phyloP scores from a whole-genome alignment of 2,329 filamentous ascomycete species.

The Uncinocarpus reesii region DNA sequence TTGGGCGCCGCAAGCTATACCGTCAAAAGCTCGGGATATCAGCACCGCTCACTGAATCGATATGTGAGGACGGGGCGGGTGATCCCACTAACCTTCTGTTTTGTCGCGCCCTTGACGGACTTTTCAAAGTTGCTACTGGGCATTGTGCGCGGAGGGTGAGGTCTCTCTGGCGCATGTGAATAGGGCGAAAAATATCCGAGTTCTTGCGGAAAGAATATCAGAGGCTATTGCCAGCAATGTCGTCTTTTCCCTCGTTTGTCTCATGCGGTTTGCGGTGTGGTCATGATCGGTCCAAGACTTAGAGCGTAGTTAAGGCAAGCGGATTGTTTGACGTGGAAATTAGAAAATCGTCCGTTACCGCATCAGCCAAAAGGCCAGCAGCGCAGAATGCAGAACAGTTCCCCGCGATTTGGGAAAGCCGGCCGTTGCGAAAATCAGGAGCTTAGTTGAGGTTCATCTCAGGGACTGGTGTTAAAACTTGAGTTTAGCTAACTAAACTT shows the following conservation, averaged over 20 bases:
- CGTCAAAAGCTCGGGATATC: not conserved
- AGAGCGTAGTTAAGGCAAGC: not conserved
- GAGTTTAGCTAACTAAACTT: not conserved
- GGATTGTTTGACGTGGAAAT: not conserved
- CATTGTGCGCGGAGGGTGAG: conserved; percentile 11
- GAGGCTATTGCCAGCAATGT: not conserved
- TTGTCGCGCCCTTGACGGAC: conserved; percentile 96
- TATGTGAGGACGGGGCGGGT: not conserved
- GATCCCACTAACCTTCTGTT: conserved; percentile 65
- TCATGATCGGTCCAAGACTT: conserved; percentile 2
- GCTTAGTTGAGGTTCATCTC: not conserved
- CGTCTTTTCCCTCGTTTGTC: conserved; percentile 3
- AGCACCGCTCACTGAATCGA: not conserved
- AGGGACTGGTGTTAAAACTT: conserved; percentile 5
- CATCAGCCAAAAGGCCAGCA: too few relatives aligned
- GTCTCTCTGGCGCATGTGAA: not conserved
- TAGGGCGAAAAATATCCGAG: not conserved
- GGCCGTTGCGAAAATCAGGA: not conserved
- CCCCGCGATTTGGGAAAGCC: conserved; percentile 3
- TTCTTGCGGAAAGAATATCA: not conserved
- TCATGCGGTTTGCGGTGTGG: not conserved
- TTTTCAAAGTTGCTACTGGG: conserved; percentile 86
- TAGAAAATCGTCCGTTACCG: not conserved
- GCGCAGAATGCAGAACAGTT: too few relatives aligned
- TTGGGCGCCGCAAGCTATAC: conserved; percentile 82